Evolutionary conservation across 116 monocot genomes (phyloP), one percentile per base, ranked within the genome.

Genomic region (Dioscorea cayenensis): DNA sequence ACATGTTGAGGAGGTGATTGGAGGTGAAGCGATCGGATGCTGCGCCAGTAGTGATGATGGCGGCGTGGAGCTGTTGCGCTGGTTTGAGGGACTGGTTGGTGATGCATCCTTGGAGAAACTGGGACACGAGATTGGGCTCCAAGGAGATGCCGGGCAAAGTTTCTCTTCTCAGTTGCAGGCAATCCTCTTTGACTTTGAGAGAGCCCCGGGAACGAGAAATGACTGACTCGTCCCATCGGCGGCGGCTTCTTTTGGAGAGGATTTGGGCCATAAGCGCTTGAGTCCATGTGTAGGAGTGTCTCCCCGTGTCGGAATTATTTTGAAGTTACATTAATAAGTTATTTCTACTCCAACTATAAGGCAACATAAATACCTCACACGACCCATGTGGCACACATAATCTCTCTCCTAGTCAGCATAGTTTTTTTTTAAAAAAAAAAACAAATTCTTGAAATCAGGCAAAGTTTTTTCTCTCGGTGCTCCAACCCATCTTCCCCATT

Each of bases 1-100:
- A 92, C 59, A 78, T 60, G 74, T 80, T 79, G 59, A 92, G 81
- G 68, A 92, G 84, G 79, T 92, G 85, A 72, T 92, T 89, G 78
- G 81, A 69, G 27, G 89, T 77, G 84, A 92, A 89, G 28, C 89
- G 78, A 76, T 89, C 86, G 64, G 78, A 21, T 36, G 77, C 38
- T 52, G 85, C 76, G 64, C 91, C 91, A 64, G 87, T 72, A 49
- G 87, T 67, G 73, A 84, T 14, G 64, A 89, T 70, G 58, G 84
- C 63, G 68, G 80, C 75, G 71, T 92, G 92, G 51, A 86, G 73
- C 65, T 82, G 86, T 55, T 61, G 79, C 21, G 73, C 73, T 0
- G 64, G 71, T n/a, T 10, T 60, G 63, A 79, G 77, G 32, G 77
- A 78, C 28, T 67, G 28, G 7, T 50, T 64, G 50, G 25, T 11